phyloP scores from a whole-genome alignment of 2,329 filamentous ascomycete genomes.

The Chaetomium strumarium region DNA sequence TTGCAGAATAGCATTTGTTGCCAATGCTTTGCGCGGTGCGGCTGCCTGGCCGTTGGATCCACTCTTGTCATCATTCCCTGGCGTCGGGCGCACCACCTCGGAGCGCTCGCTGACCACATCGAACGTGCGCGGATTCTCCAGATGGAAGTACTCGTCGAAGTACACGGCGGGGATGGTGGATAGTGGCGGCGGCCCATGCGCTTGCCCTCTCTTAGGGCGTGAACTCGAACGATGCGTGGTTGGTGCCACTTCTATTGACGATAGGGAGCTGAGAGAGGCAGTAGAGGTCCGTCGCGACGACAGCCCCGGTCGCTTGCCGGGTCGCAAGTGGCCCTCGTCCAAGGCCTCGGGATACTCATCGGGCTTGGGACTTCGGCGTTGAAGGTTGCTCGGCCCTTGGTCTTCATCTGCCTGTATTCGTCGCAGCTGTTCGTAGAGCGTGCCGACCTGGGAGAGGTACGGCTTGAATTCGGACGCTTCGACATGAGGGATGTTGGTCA shows the following conservation, averaged over 20 bases:
- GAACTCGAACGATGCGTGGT: constrained; percentile 41
- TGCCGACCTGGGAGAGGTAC: constrained; percentile 80
- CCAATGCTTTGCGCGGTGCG: constrained; percentile 74
- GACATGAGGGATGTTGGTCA: constrained; percentile 81
- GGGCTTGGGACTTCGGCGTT: constrained; percentile 33
- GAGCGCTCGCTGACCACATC: constrained; percentile 95
- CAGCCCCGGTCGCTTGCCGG: constrained; percentile 35
- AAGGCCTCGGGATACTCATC: constrained; percentile 38
- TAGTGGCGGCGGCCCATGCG: constrained; percentile 73
- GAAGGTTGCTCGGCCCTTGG: constrained; percentile 43
- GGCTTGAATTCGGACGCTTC: constrained; percentile 73
- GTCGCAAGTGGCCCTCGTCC: constrained; percentile 44
- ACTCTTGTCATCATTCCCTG: constrained; percentile 50
- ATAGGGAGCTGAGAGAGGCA: constrained; percentile 44
- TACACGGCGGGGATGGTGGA: constrained; percentile 91
- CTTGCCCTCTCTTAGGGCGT: constrained; percentile 49
- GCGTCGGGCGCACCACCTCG: constrained; percentile 75
- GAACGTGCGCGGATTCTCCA: constrained; percentile 94
- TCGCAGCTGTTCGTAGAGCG: constrained; percentile 82
- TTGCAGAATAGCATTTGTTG: constrained; percentile 93
- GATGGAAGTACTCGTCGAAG: constrained; percentile 88
- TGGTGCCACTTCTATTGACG: constrained; percentile 41
- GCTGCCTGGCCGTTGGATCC: constrained; percentile 51
- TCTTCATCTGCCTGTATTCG: constrained; percentile 74
- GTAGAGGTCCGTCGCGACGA: constrained; percentile 36